A percentile compares a stretch with the other conserved stretches of the same genome.
Evolutionary conservation across 2,329 filamentous ascomycete genomes (phyloP).

Genomic region (Paecilomyces sp.): DNA sequence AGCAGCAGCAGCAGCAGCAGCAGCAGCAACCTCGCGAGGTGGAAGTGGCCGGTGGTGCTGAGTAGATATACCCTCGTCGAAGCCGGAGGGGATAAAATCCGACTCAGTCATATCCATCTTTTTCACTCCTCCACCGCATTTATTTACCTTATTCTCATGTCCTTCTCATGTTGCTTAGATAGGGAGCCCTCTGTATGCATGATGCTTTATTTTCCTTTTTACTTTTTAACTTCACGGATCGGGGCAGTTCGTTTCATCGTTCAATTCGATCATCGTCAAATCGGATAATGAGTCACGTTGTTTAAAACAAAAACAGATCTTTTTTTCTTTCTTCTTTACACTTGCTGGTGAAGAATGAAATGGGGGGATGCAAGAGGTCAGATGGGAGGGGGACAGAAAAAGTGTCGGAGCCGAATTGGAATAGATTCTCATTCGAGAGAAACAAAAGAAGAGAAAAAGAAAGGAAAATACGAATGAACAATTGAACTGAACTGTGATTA

Average conservation of each 20-base stretch:
- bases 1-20: constrained; percentile 18
- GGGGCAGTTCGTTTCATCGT: not conserved
- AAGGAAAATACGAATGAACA: not conserved
- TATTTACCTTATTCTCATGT: not conserved
- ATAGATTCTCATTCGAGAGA: not conserved
- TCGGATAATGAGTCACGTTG: constrained; percentile 14
- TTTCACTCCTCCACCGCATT: not conserved
- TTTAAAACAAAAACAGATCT: not conserved
- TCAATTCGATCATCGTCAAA: constrained; percentile 2
- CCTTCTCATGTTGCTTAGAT: not conserved
- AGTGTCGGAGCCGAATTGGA: not conserved
- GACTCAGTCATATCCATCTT: not conserved
- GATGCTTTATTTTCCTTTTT: constrained; percentile 3
- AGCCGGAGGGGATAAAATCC: not conserved
- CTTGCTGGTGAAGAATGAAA: not conserved
- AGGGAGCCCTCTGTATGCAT: not conserved
- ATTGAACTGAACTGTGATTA: not conserved
- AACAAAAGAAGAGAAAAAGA: not conserved
- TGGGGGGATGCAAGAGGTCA: not conserved
- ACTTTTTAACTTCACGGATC: constrained; percentile 1
- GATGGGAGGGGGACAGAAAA: too few relatives aligned
- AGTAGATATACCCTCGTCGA: constrained; percentile 11
- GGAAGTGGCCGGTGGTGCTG: constrained; percentile 24
- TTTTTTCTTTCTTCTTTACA: not conserved
- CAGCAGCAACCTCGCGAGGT: constrained; percentile 27